These are phyloP conservation scores for Crithidia acanthocephali DNA, from an alignment of 208 protist genomes.

Conservation along the genomic window DNA sequence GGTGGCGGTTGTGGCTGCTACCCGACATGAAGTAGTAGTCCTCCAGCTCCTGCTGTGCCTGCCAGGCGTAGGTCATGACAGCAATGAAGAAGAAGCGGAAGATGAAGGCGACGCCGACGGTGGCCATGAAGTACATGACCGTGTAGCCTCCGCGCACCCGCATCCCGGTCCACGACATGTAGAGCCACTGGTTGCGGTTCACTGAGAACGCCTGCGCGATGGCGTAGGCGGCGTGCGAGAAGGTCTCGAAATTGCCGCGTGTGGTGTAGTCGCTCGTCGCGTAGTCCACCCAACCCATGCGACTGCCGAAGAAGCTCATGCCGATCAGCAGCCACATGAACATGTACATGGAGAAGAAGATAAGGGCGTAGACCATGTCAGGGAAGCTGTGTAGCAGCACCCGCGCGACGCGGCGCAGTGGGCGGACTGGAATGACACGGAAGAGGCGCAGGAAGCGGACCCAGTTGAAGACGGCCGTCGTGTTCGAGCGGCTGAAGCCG, in stretches of 20 bases:
- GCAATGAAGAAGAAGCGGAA: slow-evolving; percentile 91
- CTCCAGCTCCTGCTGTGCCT: slow-evolving; percentile 77
- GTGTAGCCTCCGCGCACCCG: slow-evolving; percentile 81
- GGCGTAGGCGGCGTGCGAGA: slow-evolving; percentile 81
- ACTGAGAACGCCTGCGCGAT: slow-evolving; percentile 90
- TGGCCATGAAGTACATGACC: slow-evolving; percentile 87
- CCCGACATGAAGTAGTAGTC: slow-evolving; percentile 51
- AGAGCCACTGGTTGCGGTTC: slow-evolving; percentile 87
- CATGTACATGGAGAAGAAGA: slow-evolving; percentile 92
- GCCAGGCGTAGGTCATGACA: slow-evolving; percentile 84
- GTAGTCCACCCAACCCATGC: slow-evolving; percentile 60
- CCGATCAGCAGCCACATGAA: slow-evolving; percentile 92
- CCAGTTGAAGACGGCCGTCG: slow-evolving; percentile 90
- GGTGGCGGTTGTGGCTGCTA: slow-evolving; percentile 32
- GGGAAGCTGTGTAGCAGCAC: slow-evolving; percentile 81
- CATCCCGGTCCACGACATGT: slow-evolving; percentile 86
- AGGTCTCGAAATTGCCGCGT: slow-evolving; percentile 78
- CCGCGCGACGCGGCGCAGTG: slow-evolving; percentile 73
- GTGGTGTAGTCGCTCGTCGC: slow-evolving; percentile 44
- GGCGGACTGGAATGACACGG: slow-evolving; percentile 59
- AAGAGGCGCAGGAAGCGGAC: slow-evolving; percentile 83
- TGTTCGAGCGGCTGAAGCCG: slow-evolving; percentile 82
- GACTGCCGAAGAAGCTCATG: slow-evolving; percentile 93
- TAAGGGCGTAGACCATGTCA: slow-evolving; percentile 82
- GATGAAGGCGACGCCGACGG: slow-evolving; percentile 77